Percentiles rank a stretch among this genome's conserved stretches.
These are phyloP conservation scores for Beta macrorhiza DNA, from an alignment of 179 eudicot species.

Conservation along the genomic window DNA sequence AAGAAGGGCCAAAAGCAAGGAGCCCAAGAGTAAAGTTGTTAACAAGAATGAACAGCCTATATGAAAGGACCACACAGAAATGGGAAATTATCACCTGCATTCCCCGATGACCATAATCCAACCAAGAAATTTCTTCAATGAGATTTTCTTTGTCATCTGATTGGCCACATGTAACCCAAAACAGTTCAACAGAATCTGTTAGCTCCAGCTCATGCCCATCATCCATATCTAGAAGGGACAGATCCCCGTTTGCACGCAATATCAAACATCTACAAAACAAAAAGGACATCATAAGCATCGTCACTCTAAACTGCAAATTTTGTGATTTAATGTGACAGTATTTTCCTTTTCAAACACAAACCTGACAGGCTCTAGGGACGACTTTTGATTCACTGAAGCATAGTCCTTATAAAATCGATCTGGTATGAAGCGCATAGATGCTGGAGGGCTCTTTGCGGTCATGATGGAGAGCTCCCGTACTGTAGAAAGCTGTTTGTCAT, in stretches of 20 bases:
- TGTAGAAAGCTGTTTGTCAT: slow-evolving; percentile 99
- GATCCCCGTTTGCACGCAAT: slow-evolving; percentile 89
- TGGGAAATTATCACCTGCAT: slow-evolving; percentile 79
- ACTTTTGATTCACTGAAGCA: slow-evolving; percentile 32
- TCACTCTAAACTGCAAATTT: not conserved
- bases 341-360: slow-evolving; percentile 23
- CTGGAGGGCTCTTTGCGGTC: slow-evolving; percentile 98
- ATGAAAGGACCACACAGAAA: slow-evolving; percentile 9
- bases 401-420: slow-evolving; percentile 62
- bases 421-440: slow-evolving; percentile 91
- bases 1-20: not conserved
- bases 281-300: slow-evolving; percentile 21
- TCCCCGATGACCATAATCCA: slow-evolving; percentile 97
- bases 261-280: slow-evolving; percentile 68
- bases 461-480: slow-evolving; percentile 99
- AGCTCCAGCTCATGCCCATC: slow-evolving; percentile 95
- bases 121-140: slow-evolving; percentile 97
- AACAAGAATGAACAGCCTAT: not conserved
- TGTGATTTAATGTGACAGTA: not conserved
- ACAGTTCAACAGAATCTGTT: slow-evolving; percentile 91
- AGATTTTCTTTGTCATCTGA: slow-evolving; percentile 79
- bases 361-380: slow-evolving; percentile 78
- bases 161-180: slow-evolving; percentile 97
- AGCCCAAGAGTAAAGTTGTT: not conserved
- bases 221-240: slow-evolving; percentile 87